Percentiles rank a stretch among this genome's conserved stretches.
Conservation (phyloP, 2,329 filamentous ascomycete genomes). For the Apiospora koreana region DNA sequence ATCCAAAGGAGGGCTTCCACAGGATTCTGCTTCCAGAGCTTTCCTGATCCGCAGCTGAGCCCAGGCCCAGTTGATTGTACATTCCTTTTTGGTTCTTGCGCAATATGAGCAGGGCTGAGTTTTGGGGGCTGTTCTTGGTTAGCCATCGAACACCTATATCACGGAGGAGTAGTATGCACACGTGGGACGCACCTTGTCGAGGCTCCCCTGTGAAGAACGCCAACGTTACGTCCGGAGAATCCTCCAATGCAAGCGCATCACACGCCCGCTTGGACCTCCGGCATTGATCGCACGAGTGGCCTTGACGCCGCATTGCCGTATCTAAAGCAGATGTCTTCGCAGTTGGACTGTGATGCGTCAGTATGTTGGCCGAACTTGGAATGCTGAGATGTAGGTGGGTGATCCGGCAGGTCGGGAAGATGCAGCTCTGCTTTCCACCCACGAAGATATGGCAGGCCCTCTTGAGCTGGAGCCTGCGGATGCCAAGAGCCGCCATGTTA, state of each 20-base stretch:
- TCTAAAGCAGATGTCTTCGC: neutral
- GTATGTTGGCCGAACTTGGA: no score
- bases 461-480: neutral
- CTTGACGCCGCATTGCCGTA: constrained; percentile 20
- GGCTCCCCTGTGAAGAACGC: neutral
- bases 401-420: neutral
- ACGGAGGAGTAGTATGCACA: neutral
- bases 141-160: neutral
- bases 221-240: neutral
- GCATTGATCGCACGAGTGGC: constrained; percentile 27
- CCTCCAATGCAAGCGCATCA: constrained; percentile 17
- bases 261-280: constrained; percentile 27
- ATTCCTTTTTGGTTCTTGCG: constrained; percentile 24
- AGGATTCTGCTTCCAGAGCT: neutral
- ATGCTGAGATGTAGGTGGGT: neutral
- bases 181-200: neutral
- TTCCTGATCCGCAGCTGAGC: constrained; percentile 20
- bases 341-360: neutral
- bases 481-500: neutral
- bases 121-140: neutral
- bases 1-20: neutral
- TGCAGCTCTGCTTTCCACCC: no score
- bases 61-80: constrained; percentile 26
- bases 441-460: no score
- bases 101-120: constrained; percentile 23